Conservation (phyloP, 768 basidiomycete genomes). For the Mycena sanguinolenta region DNA sequence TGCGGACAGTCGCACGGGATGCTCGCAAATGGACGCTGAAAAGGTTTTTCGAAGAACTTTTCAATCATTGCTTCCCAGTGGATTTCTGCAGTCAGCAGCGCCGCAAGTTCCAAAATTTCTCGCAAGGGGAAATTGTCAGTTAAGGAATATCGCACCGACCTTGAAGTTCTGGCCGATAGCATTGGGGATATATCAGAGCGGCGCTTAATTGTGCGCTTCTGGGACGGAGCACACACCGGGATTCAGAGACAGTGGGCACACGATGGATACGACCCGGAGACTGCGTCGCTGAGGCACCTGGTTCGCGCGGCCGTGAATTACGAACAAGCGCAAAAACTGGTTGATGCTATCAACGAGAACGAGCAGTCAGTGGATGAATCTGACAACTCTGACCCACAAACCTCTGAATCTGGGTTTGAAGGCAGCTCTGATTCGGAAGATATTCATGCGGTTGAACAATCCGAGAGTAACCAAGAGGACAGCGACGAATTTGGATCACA, state of each 20-base stretch:
- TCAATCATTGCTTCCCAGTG: constrained; percentile 31
- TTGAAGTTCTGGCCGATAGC: constrained; percentile 24
- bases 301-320: constrained; percentile 15
- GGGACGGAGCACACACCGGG: constrained; percentile 25
- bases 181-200: not conserved
- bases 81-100: constrained; percentile 35
- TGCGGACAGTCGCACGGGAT: not conserved
- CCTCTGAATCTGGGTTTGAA: no score
- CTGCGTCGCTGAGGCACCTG: not conserved
- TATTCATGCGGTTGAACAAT: no score
- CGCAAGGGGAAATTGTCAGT: constrained; percentile 22
- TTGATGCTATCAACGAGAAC: no score
- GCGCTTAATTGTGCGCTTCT: constrained; percentile 20
- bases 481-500: no score
- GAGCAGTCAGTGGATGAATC: no score
- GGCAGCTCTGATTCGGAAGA: no score
- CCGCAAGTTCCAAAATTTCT: constrained; percentile 25
- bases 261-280: constrained; percentile 30
- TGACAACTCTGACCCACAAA: no score
- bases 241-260: constrained; percentile 16
- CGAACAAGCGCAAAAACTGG: constrained; percentile 14
- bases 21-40: not conserved
- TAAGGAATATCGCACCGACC: constrained; percentile 21
- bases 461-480: no score
- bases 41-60: constrained; percentile 19